phyloP scores from a whole-genome alignment of 768 basidiomycete species.

The Suillus tomentosus region DNA sequence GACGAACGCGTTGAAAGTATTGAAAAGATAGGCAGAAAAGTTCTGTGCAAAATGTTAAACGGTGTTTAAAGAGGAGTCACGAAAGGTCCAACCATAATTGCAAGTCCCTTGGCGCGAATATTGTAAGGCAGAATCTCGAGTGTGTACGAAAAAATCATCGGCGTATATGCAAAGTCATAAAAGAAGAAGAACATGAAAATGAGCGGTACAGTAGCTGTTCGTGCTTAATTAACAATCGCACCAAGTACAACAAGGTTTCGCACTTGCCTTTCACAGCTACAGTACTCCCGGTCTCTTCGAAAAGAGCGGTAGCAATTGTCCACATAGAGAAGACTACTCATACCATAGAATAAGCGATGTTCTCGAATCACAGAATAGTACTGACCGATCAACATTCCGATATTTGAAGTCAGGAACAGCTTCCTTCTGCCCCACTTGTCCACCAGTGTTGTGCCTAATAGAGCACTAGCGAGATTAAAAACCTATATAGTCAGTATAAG shows the following conservation, averaged over 20 bases:
- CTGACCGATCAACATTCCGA: slow-evolving; percentile 59
- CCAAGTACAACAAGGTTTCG: background rate
- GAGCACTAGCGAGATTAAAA: slow-evolving; percentile 64
- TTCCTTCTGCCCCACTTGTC: slow-evolving; percentile 69
- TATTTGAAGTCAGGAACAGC: slow-evolving; percentile 65
- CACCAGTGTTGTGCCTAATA: slow-evolving; percentile 61
- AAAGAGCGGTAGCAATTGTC: slow-evolving; percentile 50
- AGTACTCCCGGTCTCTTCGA: slow-evolving; percentile 27
- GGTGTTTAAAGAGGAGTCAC: background rate
- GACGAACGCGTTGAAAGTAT: slow-evolving; percentile 80
- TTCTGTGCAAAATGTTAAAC: slow-evolving; percentile 42
- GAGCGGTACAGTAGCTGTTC: slow-evolving; percentile 59
- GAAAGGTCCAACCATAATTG: slow-evolving; percentile 57
- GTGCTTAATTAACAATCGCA: background rate
- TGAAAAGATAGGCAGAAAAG: slow-evolving; percentile 59
- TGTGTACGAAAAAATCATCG: slow-evolving; percentile 62
- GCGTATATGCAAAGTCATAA: slow-evolving; percentile 76
- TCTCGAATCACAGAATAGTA: background rate
- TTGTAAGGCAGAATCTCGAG: slow-evolving; percentile 82
- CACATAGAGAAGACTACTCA: slow-evolving; percentile 54
- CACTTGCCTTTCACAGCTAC: slow-evolving; percentile 33
- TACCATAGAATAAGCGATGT: background rate
- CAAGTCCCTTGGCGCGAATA: slow-evolving; percentile 80
- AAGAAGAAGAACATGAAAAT: slow-evolving; percentile 56
- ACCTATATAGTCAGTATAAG: slow-evolving; percentile 34